Evolutionary conservation across 805 yeast species (phyloP), one percentile per base, ranked within the genome.

Genomic region (Suhomyces xylopsoci): DNA sequence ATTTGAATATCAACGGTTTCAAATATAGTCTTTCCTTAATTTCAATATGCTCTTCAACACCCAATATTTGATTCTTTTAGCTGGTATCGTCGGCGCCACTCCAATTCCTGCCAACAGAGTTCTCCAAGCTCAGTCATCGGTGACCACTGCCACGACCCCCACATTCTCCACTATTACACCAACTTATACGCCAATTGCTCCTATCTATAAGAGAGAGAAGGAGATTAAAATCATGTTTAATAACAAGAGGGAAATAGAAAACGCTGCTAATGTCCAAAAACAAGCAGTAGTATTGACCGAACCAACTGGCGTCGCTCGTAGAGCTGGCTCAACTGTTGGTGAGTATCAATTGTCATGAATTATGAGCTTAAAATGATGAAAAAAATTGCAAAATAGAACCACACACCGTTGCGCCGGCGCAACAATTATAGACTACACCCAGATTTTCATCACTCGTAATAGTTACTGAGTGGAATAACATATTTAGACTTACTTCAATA

Each of bases 41-140:
- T 17, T 5, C 42, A 19, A 38, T 17, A 38, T 38, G 42, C 42
- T 38, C 42, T 38, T 38, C 22, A 38, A 19, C 24, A 38, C 17
- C 24, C 42, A 38, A 17, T 38, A 38, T 38, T 38, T 38, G 24
- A 38, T 38, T 19, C 42, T 45, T 20, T 28, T 45, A n/a, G 14
- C 30, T 19, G 48, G 40, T 17, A 10, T 45, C 14, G 20, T 22
- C 19, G 43, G 32, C 14, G 62, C 64, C 32, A 66, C 70, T 10
- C 73, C 73, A 1, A 53, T 69, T 9, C 70, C 73, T 3, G 73
- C 72, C 20, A 61, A 69, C 53, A 42, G 58, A 14, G 53, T 59
- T 38, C 57, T 67, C 42, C 61, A 59, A 51, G 69, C 69, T 7
- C 30, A 12, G 6, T 38, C 42, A 7, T 19, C 51, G 1, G 38